Evolutionary conservation across 768 basidiomycete genomes (phyloP), one percentile per base, ranked within the genome.

Genomic region (Pseudohyphozyma bogoriensis): DNA sequence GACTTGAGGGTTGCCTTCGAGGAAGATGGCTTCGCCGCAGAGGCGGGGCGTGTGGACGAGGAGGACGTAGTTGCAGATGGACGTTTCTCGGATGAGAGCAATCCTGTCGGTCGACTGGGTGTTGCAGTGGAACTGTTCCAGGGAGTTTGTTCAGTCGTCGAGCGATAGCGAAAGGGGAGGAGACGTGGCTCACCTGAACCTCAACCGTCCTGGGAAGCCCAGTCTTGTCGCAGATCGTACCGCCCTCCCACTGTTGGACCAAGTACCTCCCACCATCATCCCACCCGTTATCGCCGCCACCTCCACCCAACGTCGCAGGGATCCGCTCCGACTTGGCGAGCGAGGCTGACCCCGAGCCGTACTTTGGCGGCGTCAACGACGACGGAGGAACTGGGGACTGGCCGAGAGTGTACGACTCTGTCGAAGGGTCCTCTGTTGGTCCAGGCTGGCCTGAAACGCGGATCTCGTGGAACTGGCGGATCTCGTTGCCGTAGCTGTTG

Each of bases 21-120:
- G 85, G 78, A 99, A 97, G 15, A 91, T 88, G 22, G 91, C 91
- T 68, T 93, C 85, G 60, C 84, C 82, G 71, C 95, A 97, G 24
- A 99, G 79, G 57, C 90, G 86, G 36, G 95, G 92, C 0, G 93
- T 95, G 73, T 96, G 87, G 59, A 97, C 83, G 65, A 96, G 85
- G 53, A 97, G 79, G 47, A 95, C 83, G 73, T 99, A 97, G 64
- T 86, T 83, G 75, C 95, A 99, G 90, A 92, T 51, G 32, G 70
- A 63, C 2, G 67, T 67, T 50, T 71, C 70, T 22, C 70, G 66
- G 32, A 71, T 65, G n/a, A 68, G 55, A 18, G 65, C 70, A 42
- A 71, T 71, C 12, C 67, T 57, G 59, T 71, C 70, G 20, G 59
- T 53, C 16, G 64, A 42, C 32, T 69, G 66, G 22, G 70, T 69